A percentile compares a stretch with the other conserved stretches of the same genome.
Evolutionary conservation across 176 grass and related monocot species (phyloP).

Genomic region (Hordeum marinum): DNA sequence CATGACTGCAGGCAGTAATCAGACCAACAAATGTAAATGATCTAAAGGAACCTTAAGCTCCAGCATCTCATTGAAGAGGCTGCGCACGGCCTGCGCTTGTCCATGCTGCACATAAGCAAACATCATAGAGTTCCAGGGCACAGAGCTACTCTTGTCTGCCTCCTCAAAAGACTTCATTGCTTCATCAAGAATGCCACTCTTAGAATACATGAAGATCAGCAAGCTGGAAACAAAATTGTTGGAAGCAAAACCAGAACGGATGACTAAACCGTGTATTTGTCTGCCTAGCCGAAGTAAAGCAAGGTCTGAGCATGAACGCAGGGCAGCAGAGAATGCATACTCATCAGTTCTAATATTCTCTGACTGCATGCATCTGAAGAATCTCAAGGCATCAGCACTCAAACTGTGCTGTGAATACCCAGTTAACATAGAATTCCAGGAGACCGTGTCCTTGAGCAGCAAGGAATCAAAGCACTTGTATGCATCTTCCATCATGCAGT

Average conservation of each 20-base stretch:
- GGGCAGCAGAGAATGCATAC: conserved; percentile 49
- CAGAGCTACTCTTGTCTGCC: conserved; percentile 41
- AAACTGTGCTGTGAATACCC: conserved; percentile 52
- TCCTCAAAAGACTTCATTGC: conserved; percentile 52
- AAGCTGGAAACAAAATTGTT: conserved; percentile 66
- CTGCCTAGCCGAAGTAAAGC: conserved; percentile 50
- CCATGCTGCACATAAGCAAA: conserved; percentile 65
- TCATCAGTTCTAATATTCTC: conserved; percentile 32
- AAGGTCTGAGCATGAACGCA: conserved; percentile 58
- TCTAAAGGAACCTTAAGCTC: conserved; percentile 37
- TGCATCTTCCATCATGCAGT: conserved; percentile 53
- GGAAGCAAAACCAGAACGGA: conserved; percentile 38
- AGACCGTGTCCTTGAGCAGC: conserved; percentile 39
- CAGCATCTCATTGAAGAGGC: conserved; percentile 46
- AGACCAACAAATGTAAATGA: conserved; percentile 64
- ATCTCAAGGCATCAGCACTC: conserved; percentile 42
- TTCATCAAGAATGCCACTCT: conserved; percentile 52
- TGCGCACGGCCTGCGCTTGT: conserved; percentile 19
- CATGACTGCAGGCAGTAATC: conserved; percentile 58
- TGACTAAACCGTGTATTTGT: conserved; percentile 50
- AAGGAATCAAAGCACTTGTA: conserved; percentile 39
- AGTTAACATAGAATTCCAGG: conserved; percentile 69
- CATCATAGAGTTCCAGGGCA: conserved; percentile 72
- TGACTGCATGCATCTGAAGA: conserved; percentile 42
- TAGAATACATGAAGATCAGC: conserved; percentile 63